Evolutionary conservation across 768 basidiomycete species (phyloP).

Genomic region (Termitomyces sp.): DNA sequence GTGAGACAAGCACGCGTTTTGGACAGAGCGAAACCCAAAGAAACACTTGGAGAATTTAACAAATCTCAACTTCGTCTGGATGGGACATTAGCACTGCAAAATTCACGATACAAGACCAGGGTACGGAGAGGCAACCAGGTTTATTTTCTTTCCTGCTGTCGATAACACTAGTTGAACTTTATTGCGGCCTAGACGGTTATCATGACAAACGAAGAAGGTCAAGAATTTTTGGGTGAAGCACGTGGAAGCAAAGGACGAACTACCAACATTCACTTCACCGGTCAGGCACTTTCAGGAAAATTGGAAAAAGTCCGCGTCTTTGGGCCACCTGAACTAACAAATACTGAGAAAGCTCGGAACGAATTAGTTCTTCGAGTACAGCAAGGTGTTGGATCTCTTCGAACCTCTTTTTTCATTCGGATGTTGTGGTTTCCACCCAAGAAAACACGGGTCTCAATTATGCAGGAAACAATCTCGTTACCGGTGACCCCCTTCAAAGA

Average conservation of each 20-base stretch:
- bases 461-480: background rate
- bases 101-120: conserved; percentile 36
- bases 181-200: conserved; percentile 17
- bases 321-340: conserved; percentile 34
- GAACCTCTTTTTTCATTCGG: conserved; percentile 26
- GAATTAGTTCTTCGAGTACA: conserved; percentile 30
- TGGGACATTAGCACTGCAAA: conserved; percentile 25
- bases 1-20: conserved; percentile 26
- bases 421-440: conserved; percentile 32
- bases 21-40: conserved; percentile 26
- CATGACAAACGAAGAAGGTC: conserved; percentile 26
- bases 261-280: conserved; percentile 26
- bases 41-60: conserved; percentile 27
- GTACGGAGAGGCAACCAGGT: conserved; percentile 33
- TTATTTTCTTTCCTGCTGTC: background rate
- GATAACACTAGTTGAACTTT: background rate
- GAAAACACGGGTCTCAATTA: background rate
- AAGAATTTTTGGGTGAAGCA: conserved; percentile 26
- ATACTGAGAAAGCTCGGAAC: conserved; percentile 32
- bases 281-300: conserved; percentile 14
- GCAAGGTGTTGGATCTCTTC: conserved; percentile 23
- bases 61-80: conserved; percentile 16
- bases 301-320: conserved; percentile 30
- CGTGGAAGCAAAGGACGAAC: conserved; percentile 24
- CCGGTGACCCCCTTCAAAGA: background rate